Base-by-base conservation (phyloP, 2,329 filamentous ascomycete species). In the Cordyceps tenuipes region DNA sequence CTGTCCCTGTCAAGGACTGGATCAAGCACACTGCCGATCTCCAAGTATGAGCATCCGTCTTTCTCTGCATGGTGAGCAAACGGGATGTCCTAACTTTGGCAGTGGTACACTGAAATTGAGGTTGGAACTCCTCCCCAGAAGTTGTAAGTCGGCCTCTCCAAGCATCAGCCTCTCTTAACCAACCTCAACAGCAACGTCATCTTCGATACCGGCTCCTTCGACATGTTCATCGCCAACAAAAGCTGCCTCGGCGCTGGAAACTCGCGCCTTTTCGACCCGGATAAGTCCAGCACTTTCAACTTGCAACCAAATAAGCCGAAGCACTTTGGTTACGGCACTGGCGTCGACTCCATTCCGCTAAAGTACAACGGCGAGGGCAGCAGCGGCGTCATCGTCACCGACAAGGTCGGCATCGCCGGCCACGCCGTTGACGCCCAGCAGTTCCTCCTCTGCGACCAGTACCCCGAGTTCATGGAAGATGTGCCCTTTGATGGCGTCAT, bases 401-500 rank as follows among this genome's bases (percentile, higher is more conserved):
- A 74, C 61, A 65, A 62, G 2, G 66, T 73, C 17, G 61, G 65
- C 39, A 66, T 74, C 48, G 65, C 59, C 41, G 62, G 63, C 15
- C 62, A 68, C 17, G 26, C 56, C 1, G 64, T 66, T 0, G 23
- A 56, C 7, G 61, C 64, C 56, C 70, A 73, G 63, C 52, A 66
- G 15, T 70, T 74, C 43, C 54, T 72, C 8, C 63, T 72, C 9
- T 72, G 69, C 58, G 65, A 72, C 41, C 58, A 61, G 8, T 73
- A 70, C 63, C 64, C 66, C 6, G 62, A 66, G 1, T 63, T 64
- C 8, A 60, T 72, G n/a, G 63, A 64, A 3, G 58, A 64, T 3
- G 66, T 69, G 39, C 65, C 65, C 3, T 62, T 65, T 34, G 71
- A 73, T 47, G 71, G 71, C 39, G 69, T 74, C 51, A 65, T 74